Evolutionary conservation across 305 asterid genomes (phyloP).

Genomic region (Ilex paraguariensis): DNA sequence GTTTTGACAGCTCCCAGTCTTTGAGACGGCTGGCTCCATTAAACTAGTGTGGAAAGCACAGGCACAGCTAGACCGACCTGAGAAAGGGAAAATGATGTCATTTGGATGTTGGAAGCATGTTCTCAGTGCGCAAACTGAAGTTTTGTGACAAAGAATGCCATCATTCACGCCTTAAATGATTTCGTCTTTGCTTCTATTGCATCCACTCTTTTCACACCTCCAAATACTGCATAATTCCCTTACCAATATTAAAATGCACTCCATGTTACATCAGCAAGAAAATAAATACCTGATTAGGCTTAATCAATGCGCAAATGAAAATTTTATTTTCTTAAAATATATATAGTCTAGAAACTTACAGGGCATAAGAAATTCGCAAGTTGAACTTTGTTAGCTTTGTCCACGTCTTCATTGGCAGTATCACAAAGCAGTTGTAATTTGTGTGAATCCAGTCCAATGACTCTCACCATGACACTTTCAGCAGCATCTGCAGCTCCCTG

Average conservation of each 20-base stretch:
- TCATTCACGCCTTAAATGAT: slow-evolving; percentile 95
- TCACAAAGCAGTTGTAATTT: slow-evolving; percentile 94
- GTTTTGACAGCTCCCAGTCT: slow-evolving; percentile 71
- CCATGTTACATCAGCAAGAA: too few species aligned
- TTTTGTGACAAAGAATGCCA: slow-evolving; percentile 33
- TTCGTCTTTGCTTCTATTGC: slow-evolving; percentile 98
- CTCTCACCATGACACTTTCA: slow-evolving; percentile 92
- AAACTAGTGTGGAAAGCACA: slow-evolving; percentile 95
- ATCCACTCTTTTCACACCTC: slow-evolving; percentile 95
- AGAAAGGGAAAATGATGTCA: slow-evolving; percentile 7
- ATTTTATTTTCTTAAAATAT: too few species aligned
- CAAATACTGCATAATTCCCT: slow-evolving; percentile 98
- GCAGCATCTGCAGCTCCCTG: slow-evolving; percentile 98
- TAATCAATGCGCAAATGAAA: too few species aligned
- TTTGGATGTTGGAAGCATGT: neutral
- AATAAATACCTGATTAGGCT: too few species aligned
- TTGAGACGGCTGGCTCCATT: slow-evolving; percentile 93
- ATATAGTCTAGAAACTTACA: slow-evolving; percentile 34
- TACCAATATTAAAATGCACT: slow-evolving; percentile 14
- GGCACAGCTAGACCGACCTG: slow-evolving; percentile 94
- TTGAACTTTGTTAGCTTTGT: slow-evolving; percentile 81
- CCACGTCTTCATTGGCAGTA: slow-evolving; percentile 96
- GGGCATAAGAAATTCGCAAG: slow-evolving; percentile 95
- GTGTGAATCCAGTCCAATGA: slow-evolving; percentile 88
- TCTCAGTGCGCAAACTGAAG: neutral